Evolutionary conservation across 2,329 filamentous ascomycete species (phyloP), one percentile per base, ranked within the genome.

Genomic region (Chalaropsis thielavioides): DNA sequence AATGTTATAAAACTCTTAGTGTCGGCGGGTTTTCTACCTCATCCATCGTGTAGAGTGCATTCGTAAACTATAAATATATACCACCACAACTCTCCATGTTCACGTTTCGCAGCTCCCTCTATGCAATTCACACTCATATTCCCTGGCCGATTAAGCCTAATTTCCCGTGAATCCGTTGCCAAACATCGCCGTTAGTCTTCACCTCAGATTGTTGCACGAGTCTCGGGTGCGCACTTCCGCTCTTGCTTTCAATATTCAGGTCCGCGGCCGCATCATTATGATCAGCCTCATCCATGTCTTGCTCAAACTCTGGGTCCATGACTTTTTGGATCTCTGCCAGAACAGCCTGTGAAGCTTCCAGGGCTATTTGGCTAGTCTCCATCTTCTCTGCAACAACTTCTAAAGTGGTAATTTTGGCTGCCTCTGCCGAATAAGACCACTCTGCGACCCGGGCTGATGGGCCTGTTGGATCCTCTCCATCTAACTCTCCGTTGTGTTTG

Each of bases 361-460:
- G 72, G 2, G 81, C 80, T 13, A 80, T 70, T 69, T 84, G 80
- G 0, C 83, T 83, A 63, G 78, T 75, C 63, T 87, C 83, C 2
- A 86, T 77, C 67, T 79, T 81, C 70, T 85, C 83, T 8, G 81
- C 79, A 11, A 86, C 80, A 8, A 75, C 73, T 69, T 86, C 82
- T 11, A 84, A 76, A 0, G 79, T 84, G 1, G 78, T 74, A 64
- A 84, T 81, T 69, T 83, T 84, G 69, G 83, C 82, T 2, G 81
- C 77, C 65, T 86, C 80, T 1, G 83, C 80, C 1, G 84, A 83
- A 69, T 77, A 79, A 8, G 83, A 78, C 84, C 84, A 87, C 10
- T 80, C 79, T 67, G 79, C 77, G 61, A 83, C 76, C 54, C 77
- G 76, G 40, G 71, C 73, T 22, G 76, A 74, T 10, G 58, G 38